Conservation (phyloP, 805 yeast genomes). For the Hanseniaspora singularis region DNA sequence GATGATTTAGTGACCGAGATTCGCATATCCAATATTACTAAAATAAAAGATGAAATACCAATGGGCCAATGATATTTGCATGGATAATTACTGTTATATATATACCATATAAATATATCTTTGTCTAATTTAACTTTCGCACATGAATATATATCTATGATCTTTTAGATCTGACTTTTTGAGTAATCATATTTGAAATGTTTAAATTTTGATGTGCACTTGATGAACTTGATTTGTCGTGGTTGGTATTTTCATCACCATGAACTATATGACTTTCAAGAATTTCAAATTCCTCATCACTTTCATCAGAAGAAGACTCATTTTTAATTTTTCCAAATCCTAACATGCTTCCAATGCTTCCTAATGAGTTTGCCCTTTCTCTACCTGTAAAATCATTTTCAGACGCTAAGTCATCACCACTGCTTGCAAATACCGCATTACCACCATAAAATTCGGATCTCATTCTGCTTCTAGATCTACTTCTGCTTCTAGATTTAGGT, state of each 20-base stretch:
- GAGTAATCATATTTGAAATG: constrained; percentile 4
- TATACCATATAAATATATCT: not conserved
- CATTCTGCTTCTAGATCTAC: constrained; percentile 13
- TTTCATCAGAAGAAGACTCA: constrained; percentile 16
- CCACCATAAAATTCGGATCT: constrained; percentile 9
- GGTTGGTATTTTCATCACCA: not conserved
- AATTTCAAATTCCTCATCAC: constrained; percentile 14
- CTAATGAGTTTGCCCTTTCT: constrained; percentile 17
- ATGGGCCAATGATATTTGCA: constrained; percentile 63
- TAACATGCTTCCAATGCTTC: constrained; percentile 14
- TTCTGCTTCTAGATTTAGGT: constrained; percentile 8
- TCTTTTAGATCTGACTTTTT: constrained; percentile 11
- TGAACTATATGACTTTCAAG: not conserved
- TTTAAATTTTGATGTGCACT: not conserved
- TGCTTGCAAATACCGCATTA: constrained; percentile 7
- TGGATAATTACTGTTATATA: not conserved
- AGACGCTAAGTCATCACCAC: constrained; percentile 1
- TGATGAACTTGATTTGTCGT: too few species aligned
- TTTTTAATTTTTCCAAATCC: constrained; percentile 15
- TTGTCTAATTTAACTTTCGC: too few species aligned
- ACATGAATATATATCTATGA: not conserved
- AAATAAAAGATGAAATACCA: constrained; percentile 87
- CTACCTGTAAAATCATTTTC: constrained; percentile 16
- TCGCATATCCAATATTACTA: constrained; percentile 53
- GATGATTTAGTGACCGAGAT: constrained; percentile 79